Conservation (phyloP, 257 asterid species). For the Oldenlandia corymbosa region DNA sequence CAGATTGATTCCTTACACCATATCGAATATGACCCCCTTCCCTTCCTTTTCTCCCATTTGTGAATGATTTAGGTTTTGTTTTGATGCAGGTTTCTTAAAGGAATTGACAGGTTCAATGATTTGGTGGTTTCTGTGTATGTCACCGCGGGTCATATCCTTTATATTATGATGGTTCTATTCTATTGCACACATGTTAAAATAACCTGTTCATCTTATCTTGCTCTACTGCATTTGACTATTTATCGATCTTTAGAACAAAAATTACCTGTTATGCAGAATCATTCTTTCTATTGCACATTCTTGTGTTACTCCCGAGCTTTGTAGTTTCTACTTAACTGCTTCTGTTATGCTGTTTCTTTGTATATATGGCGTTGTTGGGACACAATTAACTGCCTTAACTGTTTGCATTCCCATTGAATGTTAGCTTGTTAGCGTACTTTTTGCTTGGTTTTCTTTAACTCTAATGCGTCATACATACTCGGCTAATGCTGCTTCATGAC, state of each 20-base stretch:
- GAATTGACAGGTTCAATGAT: conserved; percentile 82
- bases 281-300: neutral
- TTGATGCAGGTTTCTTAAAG: conserved; percentile 65
- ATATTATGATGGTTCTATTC: conserved; percentile 1
- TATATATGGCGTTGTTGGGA: neutral
- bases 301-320: neutral
- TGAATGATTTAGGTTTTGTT: neutral
- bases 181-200: neutral
- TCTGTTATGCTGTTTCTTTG: neutral
- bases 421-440: neutral
- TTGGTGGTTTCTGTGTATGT: conserved; percentile 92
- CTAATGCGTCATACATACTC: conserved; percentile 62
- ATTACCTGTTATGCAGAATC: neutral
- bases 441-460: conserved; percentile 41
- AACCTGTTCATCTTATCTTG: neutral
- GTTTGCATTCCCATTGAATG: neutral
- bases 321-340: neutral
- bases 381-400: neutral
- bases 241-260: neutral
- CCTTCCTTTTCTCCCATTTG: neutral
- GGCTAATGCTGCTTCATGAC: conserved; percentile 95
- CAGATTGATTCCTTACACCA: conserved; percentile 20
- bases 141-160: conserved; percentile 99
- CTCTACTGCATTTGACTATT: neutral
- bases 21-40: neutral